Conservation (phyloP, 2,329 filamentous ascomycete genomes). For the Sordariomycetes sp. region DNA sequence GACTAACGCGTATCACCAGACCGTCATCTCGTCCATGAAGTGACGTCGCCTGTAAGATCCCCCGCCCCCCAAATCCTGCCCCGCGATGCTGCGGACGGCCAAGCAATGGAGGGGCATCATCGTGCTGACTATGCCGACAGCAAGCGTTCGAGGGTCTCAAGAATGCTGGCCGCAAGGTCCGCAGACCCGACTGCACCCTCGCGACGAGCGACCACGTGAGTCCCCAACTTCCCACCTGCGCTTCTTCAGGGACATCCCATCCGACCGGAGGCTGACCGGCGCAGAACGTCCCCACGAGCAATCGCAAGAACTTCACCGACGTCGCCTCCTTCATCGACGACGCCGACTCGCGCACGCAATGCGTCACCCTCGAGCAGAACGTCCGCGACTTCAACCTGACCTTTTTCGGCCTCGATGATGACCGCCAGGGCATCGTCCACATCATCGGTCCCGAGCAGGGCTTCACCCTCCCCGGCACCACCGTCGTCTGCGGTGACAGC, state of each 20-base stretch:
- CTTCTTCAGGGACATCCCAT: neutral
- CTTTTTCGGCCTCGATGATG: conserved; percentile 94
- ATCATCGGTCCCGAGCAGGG: conserved; percentile 98
- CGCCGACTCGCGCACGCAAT: conserved; percentile 87
- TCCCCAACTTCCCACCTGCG: conserved; percentile 11
- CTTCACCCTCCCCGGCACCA: conserved; percentile 94
- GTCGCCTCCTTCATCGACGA: conserved; percentile 92
- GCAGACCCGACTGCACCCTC: conserved; percentile 92
- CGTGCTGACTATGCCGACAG: conserved; percentile 30
- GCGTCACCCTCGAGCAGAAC: conserved; percentile 92
- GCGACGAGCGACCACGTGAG: conserved; percentile 94
- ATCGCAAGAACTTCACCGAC: conserved; percentile 87
- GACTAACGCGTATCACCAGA: conserved; percentile 37
- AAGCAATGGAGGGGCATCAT: no score
- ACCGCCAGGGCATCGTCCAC: conserved; percentile 96
- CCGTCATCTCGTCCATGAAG: conserved; percentile 94
- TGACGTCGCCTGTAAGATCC: conserved; percentile 77
- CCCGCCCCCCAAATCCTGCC: conserved; percentile 1
- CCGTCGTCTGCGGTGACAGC: conserved; percentile 94
- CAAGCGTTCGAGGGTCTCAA: conserved; percentile 96
- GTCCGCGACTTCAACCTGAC: conserved; percentile 94
- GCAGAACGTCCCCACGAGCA: conserved; percentile 87
- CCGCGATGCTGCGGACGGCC: neutral
- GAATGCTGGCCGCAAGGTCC: conserved; percentile 79
- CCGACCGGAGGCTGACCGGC: neutral